phyloP scores from a whole-genome alignment of 108 stramenopile species.

The Cyclotella cryptica region DNA sequence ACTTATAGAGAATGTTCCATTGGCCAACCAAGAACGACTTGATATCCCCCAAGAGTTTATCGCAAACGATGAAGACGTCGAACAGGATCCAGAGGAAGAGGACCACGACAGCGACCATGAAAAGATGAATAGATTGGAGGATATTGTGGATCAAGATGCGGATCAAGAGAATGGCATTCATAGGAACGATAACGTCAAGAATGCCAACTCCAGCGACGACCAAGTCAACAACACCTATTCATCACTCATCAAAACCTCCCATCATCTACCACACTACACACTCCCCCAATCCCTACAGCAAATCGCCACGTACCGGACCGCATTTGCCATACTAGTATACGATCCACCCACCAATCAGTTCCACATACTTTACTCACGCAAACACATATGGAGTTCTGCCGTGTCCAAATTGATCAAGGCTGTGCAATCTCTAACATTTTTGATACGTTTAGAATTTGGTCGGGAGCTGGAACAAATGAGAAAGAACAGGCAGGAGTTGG shows the following conservation, averaged over 20 bases:
- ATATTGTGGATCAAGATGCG: too few relatives aligned
- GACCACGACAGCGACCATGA: too few relatives aligned
- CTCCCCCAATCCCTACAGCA: constrained; percentile 3
- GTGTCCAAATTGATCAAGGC: constrained; percentile 4
- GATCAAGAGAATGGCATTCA: too few relatives aligned
- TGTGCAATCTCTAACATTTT: background rate
- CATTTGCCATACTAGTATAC: constrained; percentile 30
- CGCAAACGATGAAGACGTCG: too few relatives aligned
- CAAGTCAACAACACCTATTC: constrained; percentile 5
- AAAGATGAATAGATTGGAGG: too few relatives aligned
- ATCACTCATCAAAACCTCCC: background rate
- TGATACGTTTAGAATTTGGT: background rate
- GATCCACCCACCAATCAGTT: constrained; percentile 29
- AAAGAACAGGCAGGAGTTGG: constrained; percentile 3
- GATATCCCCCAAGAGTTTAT: too few relatives aligned
- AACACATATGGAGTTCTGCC: constrained; percentile 15
- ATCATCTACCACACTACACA: constrained; percentile 12
- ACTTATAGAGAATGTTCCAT: too few relatives aligned
- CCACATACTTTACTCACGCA: background rate
- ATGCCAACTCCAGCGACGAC: too few relatives aligned
- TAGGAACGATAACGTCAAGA: too few relatives aligned
- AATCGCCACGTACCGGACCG: constrained; percentile 7
- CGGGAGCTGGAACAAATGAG: background rate
- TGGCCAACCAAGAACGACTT: too few relatives aligned
- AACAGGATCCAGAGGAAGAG: too few relatives aligned